Percentiles rank a stretch among this genome's conserved stretches.
These are phyloP conservation scores for Aspergillus homomorphus DNA, from an alignment of 495 filamentous ascomycete species.

Conservation along the genomic window DNA sequence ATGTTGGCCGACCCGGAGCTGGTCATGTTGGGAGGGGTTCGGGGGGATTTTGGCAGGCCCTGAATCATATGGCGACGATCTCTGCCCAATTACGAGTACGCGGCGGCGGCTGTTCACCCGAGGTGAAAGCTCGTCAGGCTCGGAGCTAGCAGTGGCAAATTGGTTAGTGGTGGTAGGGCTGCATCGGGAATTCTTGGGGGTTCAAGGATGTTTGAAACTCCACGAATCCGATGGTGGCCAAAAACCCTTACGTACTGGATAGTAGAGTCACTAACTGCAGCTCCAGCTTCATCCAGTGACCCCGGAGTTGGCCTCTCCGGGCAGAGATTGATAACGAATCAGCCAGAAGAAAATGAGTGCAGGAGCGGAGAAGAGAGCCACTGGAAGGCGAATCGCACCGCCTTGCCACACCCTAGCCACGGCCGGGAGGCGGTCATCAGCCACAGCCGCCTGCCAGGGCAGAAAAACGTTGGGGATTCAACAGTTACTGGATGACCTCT, in stretches of 20 bases:
- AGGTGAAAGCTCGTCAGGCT: neutral
- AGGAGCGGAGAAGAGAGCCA: constrained; percentile 7
- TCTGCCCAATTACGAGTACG: no score
- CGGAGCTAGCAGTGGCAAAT: neutral
- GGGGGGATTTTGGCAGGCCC: neutral
- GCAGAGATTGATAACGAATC: neutral
- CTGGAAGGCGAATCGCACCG: neutral
- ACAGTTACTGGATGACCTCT: constrained; percentile 11
- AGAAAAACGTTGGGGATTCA: constrained; percentile 30
- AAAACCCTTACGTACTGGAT: no score
- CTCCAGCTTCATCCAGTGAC: no score
- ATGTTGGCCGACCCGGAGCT: neutral
- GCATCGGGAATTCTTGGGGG: neutral
- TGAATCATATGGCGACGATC: constrained; percentile 6
- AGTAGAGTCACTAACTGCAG: neutral
- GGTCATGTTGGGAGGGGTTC: neutral
- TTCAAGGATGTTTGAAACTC: neutral
- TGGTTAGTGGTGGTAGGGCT: neutral
- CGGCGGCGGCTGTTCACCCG: no score
- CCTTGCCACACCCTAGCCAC: constrained; percentile 10
- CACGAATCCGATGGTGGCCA: no score
- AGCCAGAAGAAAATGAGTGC: neutral
- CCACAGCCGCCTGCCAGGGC: constrained; percentile 16
- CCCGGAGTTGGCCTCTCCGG: neutral
- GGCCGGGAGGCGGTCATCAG: neutral